Evolutionary conservation across 768 basidiomycete species (phyloP).

Genomic region (Mycena amicta): DNA sequence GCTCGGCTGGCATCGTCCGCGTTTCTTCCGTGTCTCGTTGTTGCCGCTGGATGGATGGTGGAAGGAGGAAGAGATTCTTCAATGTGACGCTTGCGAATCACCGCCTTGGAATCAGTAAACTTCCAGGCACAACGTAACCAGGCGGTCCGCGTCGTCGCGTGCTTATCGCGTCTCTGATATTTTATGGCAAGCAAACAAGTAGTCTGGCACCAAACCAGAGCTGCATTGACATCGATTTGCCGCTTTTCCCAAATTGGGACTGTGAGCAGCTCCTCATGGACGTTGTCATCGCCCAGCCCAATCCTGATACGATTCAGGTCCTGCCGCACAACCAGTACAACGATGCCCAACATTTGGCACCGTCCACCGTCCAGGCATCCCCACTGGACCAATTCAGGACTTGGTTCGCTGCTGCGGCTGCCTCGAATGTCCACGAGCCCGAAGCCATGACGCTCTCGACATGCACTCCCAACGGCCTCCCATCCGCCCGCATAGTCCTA

Average conservation of each 20-base stretch:
- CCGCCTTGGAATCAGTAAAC: no score
- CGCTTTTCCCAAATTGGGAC: slow-evolving; percentile 1
- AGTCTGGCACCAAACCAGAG: background rate
- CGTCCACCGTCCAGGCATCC: slow-evolving; percentile 57
- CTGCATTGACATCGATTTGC: background rate
- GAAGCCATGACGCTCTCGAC: slow-evolving; percentile 88
- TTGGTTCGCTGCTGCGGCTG: slow-evolving; percentile 79
- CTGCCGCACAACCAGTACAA: slow-evolving; percentile 78
- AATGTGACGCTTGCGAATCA: background rate
- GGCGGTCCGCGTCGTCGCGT: no score
- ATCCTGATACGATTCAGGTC: slow-evolving; percentile 62
- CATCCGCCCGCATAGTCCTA: slow-evolving; percentile 87
- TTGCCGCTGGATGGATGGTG: slow-evolving; percentile 17
- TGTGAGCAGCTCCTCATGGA: no score
- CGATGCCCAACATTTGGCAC: slow-evolving; percentile 63
- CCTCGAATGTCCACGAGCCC: slow-evolving; percentile 74
- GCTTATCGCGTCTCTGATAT: no score
- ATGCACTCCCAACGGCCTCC: slow-evolving; percentile 69
- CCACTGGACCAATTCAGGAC: slow-evolving; percentile 84
- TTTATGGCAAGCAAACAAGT: background rate
- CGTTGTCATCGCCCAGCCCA: slow-evolving; percentile 45
- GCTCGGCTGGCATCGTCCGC: slow-evolving; percentile 15
- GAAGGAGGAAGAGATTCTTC: slow-evolving; percentile 2
- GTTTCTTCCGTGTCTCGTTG: background rate
- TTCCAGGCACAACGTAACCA: background rate